Base-by-base conservation (phyloP, 2,329 filamentous ascomycete species). In the Penicillium sclerotigenum region DNA sequence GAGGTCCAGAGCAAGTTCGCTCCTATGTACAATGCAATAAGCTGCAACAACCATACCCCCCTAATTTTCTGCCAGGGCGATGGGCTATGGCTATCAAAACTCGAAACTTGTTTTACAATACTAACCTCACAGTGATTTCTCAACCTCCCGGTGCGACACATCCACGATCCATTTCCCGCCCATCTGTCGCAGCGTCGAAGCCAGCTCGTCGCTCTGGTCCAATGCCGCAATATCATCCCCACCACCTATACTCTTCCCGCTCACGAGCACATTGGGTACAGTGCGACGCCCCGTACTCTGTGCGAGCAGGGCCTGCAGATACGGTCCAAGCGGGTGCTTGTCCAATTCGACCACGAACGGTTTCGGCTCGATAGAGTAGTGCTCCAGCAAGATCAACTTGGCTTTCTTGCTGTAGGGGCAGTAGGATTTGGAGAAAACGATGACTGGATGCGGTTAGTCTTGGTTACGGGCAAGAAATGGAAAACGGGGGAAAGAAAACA, bases 391-490 rank as follows among this genome's bases (percentile, higher is more conserved):
- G 54, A 97, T 83, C 41, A 81, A 80, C 76, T 99, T 99, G 43
- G 94, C 94, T 65, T 85, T 86, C 70, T 86, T 88, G 49, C 91
- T 97, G 76, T 84, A 87, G 0, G 89, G 91, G 74, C 94, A 99
- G 77, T 93, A 96, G 1, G 89, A 85, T 75, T 99, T 97, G 61
- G 91, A 96, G 78, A 97, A 97, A 66, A 99, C 90, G 71, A 97
- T 89, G 58, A 97, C 91, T 94, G 62, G 7, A 54, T 26, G 38
- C 18, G 20, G 58, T 56, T 31, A 54, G 42, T 29, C 26, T 41
- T 31, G 54, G 13, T 11, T 24, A 55, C 40, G 22, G 36, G 58
- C 28, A 26, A 29, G 28, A 20, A 6, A 40, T 29, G 40, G 33
- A 22, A 16, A 54, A 28, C 8, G 14, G 31, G n/a, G 28, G 26